These are phyloP conservation scores for Eucalyptus fibrosa DNA, from an alignment of 345 rosid species.

Conservation along the genomic window DNA sequence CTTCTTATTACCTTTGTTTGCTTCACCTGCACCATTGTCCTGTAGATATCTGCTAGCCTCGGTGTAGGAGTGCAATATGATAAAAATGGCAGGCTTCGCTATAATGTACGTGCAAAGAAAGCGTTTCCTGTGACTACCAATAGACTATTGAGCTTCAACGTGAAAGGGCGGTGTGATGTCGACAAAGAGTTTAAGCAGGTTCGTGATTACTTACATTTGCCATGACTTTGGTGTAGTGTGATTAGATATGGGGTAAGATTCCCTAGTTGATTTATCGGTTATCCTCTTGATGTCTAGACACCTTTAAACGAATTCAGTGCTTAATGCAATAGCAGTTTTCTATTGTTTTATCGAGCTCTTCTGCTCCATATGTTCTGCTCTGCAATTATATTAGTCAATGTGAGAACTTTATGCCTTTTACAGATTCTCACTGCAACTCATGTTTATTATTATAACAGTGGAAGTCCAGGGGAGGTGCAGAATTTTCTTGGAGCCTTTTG, in stretches of 20 bases:
- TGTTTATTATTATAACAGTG: slow-evolving; percentile 26
- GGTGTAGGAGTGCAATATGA: slow-evolving; percentile 64
- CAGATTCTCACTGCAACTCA: not conserved
- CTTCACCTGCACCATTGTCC: not conserved
- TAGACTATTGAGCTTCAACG: slow-evolving; percentile 37
- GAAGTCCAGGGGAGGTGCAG: slow-evolving; percentile 73
- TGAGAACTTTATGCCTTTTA: not conserved
- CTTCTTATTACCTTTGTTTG: not conserved
- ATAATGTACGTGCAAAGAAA: slow-evolving; percentile 57
- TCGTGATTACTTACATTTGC: not conserved
- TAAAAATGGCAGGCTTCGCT: slow-evolving; percentile 55
- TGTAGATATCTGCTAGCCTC: slow-evolving; percentile 50
- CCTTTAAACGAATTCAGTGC: not conserved
- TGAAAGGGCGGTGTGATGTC: slow-evolving; percentile 61
- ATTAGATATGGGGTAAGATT: not conserved
- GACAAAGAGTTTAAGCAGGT: slow-evolving; percentile 79
- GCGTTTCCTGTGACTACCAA: slow-evolving; percentile 49
- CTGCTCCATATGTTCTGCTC: not conserved
- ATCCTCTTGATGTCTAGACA: not conserved
- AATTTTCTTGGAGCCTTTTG: slow-evolving; percentile 58
- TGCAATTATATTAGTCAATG: not conserved
- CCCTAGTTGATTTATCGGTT: not conserved
- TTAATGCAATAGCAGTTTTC: not conserved
- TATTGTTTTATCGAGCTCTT: not conserved
- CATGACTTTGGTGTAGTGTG: not conserved